Evolutionary conservation across 176 grass and related monocot species (phyloP).

Genomic region (Aegilops umbellulata): DNA sequence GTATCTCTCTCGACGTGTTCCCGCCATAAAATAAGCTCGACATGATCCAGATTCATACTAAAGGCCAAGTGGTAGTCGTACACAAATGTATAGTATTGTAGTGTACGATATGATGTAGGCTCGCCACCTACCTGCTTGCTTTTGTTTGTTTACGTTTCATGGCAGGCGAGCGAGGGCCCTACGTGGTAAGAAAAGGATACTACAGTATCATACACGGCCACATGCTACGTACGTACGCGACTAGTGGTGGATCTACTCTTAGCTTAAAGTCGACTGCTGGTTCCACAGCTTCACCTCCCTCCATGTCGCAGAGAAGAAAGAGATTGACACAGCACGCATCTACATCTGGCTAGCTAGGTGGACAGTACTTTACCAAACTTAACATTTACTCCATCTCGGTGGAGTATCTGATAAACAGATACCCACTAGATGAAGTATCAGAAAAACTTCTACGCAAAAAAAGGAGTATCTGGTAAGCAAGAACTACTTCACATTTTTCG

Average conservation of each 20-base stretch:
- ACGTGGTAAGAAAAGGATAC: neutral
- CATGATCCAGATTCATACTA: neutral
- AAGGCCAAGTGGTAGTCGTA: neutral
- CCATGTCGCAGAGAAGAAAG: neutral
- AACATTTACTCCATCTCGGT: too few species aligned
- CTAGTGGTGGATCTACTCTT: neutral
- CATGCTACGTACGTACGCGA: slow-evolving; percentile 17
- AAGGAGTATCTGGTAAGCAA: too few species aligned
- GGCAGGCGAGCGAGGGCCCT: neutral
- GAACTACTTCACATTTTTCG: too few species aligned
- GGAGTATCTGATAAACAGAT: too few species aligned
- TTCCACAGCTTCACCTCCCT: neutral
- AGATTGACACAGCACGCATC: neutral
- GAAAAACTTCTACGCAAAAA: too few species aligned
- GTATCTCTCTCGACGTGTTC: neutral
- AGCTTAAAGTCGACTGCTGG: neutral
- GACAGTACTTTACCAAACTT: too few species aligned
- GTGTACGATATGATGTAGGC: neutral
- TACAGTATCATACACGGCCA: neutral
- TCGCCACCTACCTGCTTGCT: neutral
- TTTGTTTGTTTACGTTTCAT: slow-evolving; percentile 31
- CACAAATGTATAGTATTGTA: too few species aligned
- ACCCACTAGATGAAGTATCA: too few species aligned
- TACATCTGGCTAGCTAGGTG: too few species aligned
- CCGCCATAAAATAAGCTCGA: neutral